Conservation (phyloP, 2,329 filamentous ascomycete genomes). For the Herpotrichia juniperi region DNA sequence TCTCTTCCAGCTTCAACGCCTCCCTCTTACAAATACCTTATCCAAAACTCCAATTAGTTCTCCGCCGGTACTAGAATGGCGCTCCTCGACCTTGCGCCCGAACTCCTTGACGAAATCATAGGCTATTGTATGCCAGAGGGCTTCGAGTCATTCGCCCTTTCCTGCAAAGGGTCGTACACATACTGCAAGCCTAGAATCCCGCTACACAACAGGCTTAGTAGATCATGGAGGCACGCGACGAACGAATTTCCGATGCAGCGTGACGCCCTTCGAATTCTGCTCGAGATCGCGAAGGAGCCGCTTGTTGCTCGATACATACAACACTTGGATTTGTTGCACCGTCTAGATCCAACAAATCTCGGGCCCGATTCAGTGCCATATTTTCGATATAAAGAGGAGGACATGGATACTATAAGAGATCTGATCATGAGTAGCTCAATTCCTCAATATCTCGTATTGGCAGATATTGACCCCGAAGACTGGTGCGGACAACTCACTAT, state of each 20-base stretch:
- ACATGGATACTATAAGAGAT: background rate
- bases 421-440: background rate
- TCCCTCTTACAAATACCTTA: too few relatives aligned
- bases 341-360: background rate
- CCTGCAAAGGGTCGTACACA: slow-evolving; percentile 3
- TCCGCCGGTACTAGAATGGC: background rate
- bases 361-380: background rate
- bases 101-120: slow-evolving; percentile 5
- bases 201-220: slow-evolving; percentile 1
- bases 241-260: too few relatives aligned
- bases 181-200: background rate
- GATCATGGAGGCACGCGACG: background rate
- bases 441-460: background rate
- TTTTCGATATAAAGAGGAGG: background rate
- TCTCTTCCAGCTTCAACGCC: too few relatives aligned
- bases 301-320: slow-evolving; percentile 1
- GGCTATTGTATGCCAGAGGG: background rate
- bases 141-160: slow-evolving; percentile 5
- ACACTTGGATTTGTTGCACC: background rate
- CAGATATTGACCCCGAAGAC: slow-evolving; percentile 1
- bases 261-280: background rate
- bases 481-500: slow-evolving; percentile 3
- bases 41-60: too few relatives aligned
- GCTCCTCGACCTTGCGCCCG: slow-evolving; percentile 5
- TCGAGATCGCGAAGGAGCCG: slow-evolving; percentile 1